Conservation (phyloP, 768 basidiomycete species). For the Amanita rubescens region DNA sequence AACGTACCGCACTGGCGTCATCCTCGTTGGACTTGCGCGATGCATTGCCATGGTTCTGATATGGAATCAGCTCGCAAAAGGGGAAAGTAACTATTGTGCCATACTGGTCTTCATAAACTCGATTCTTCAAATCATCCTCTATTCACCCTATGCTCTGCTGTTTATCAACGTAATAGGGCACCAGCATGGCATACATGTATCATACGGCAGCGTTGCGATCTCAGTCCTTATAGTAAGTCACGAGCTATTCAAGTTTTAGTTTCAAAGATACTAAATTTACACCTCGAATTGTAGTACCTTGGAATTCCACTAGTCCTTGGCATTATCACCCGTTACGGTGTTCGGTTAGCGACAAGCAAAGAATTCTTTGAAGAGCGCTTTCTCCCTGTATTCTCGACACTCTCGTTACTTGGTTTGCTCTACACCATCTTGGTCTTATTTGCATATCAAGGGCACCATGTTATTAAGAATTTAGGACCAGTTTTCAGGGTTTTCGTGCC, state of each 20-base stretch:
- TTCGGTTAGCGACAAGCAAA: conserved; percentile 40
- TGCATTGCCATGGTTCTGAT: conserved; percentile 77
- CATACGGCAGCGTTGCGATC: conserved; percentile 55
- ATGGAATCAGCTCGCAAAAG: conserved; percentile 65
- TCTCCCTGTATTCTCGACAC: conserved; percentile 59
- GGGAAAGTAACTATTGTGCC: conserved; percentile 44
- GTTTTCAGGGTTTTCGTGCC: conserved; percentile 82
- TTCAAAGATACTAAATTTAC: not conserved
- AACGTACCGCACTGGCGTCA: conserved; percentile 65
- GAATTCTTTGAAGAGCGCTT: conserved; percentile 49
- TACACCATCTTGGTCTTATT: conserved; percentile 79
- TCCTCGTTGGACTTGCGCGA: conserved; percentile 71
- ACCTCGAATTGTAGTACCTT: conserved; percentile 45
- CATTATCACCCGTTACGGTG: conserved; percentile 53
- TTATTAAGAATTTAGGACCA: conserved; percentile 64
- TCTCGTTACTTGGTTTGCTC: conserved; percentile 68
- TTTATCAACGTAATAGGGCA: conserved; percentile 69
- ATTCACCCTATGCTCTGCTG: conserved; percentile 64
- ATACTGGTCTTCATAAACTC: conserved; percentile 77
- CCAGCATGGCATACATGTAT: conserved; percentile 34
- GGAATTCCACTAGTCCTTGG: conserved; percentile 77
- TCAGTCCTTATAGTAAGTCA: conserved; percentile 63
- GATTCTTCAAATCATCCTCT: conserved; percentile 68
- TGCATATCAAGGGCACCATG: conserved; percentile 61
- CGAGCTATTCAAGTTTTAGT: not conserved